A percentile compares a stretch with the other conserved stretches of the same genome.
These are phyloP conservation scores for Aspergillus steynii DNA, from an alignment of 495 filamentous ascomycete genomes.

Conservation along the genomic window DNA sequence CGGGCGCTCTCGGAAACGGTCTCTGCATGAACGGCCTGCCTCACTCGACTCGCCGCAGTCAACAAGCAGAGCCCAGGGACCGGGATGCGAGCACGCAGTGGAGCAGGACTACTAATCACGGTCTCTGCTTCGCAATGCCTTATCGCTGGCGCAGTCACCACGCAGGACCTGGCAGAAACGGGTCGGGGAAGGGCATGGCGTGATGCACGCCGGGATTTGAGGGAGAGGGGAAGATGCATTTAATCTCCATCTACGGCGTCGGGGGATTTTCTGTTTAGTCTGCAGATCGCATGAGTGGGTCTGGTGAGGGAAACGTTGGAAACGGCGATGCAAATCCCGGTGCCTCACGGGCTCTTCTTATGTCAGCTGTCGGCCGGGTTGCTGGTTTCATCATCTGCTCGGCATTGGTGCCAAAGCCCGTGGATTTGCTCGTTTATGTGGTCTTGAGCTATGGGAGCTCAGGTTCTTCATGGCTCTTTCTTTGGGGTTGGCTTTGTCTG, in stretches of 20 bases:
- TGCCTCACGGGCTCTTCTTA: too few relatives aligned
- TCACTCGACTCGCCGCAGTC: neutral
- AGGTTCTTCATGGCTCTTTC: too few relatives aligned
- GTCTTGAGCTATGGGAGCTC: too few relatives aligned
- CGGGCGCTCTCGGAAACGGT: neutral
- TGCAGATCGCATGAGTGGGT: neutral
- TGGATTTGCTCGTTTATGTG: too few relatives aligned
- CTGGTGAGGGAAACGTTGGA: too few relatives aligned
- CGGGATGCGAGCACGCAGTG: neutral
- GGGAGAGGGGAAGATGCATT: neutral
- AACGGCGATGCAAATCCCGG: too few relatives aligned
- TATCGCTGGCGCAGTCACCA: too few relatives aligned
- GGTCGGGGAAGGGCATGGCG: neutral
- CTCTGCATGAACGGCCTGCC: neutral
- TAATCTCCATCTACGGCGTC: neutral
- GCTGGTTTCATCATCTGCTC: too few relatives aligned
- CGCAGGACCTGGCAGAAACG: too few relatives aligned
- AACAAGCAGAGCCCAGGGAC: neutral
- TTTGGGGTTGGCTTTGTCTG: too few relatives aligned
- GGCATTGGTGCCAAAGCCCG: too few relatives aligned
- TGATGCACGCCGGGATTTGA: neutral
- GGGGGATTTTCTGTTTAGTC: neutral
- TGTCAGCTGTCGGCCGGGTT: too few relatives aligned
- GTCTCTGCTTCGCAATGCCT: neutral
- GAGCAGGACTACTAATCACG: neutral